phyloP scores from a whole-genome alignment of 305 asterid species.

The Fraxinus greggii region DNA sequence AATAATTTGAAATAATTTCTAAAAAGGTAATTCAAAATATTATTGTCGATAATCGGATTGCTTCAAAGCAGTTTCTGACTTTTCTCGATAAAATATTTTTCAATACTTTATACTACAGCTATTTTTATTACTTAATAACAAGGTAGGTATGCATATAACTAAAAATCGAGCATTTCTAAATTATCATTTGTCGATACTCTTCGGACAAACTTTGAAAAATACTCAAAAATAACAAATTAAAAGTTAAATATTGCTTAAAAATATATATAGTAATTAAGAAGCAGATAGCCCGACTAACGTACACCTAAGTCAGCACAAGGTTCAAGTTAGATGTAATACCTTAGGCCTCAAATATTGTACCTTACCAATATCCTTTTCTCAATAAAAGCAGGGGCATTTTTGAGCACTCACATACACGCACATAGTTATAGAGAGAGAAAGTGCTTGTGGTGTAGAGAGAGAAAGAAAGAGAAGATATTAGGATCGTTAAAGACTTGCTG shows the following conservation, averaged over 20 bases:
- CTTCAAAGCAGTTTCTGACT: neutral
- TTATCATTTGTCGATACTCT: neutral
- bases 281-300: neutral
- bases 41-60: neutral
- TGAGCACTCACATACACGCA: conserved; percentile 10
- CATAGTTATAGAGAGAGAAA: conserved; percentile 17
- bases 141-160: neutral
- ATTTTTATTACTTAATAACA: too few species aligned
- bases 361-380: neutral
- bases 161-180: neutral
- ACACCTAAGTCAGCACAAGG: neutral
- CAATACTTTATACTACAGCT: neutral
- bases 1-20: neutral
- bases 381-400: neutral
- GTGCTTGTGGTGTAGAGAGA: conserved; percentile 16
- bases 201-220: neutral
- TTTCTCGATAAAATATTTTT: neutral
- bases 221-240: too few species aligned
- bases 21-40: neutral
- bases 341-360: neutral
- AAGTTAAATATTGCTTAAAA: neutral
- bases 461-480: neutral
- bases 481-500: conserved; percentile 19
- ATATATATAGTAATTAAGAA: neutral
- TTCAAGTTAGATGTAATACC: neutral